Evolutionary conservation across 257 asterid species (phyloP), one percentile per base, ranked within the genome.

Genomic region (Plantago elongata): DNA sequence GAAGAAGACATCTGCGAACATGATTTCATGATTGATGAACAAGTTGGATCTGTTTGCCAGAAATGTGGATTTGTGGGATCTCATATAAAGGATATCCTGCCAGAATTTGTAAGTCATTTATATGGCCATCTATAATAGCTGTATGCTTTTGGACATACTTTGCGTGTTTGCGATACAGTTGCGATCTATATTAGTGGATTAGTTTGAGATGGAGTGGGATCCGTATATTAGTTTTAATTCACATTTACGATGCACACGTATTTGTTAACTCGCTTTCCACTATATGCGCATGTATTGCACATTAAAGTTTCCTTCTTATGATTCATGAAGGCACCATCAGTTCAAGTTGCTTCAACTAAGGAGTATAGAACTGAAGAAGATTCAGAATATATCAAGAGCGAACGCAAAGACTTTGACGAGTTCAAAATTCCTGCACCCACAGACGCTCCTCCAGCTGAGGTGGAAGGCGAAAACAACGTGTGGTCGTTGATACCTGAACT

Each of bases 401-500:
- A 75, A 65, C 73, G 71, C 27, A 74, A 51, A 13, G 84, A 70
- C n/a, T 69, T 73, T 9, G 79, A 76, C 13, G 59, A 75, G 51
- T 81, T 86, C 34, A 45, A 69, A 64, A 79, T 89, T 62, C 95
- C 95, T 11, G 66, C 79, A 11, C 74, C 84, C 60, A 66, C 82
- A 22, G 72, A 45, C 10, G 57, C 75, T 30, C 94, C 91, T 47
- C 72, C 91, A 6, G 60, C 71, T n/a, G 67, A 67, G 9, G 81
- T 66, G 9, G 73, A 78, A 71, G 86, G 73, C 0, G 80, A 79
- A 76, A 84, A 79, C 13, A 85, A 87, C 8, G 99, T 89, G 50
- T 93, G 99, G 99, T 79, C 90, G 8, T 68, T 93, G 72, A 93
- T 93, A 57, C 99, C 99, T 1, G 94, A 82, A 2, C 97, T 89